Evolutionary conservation across 768 basidiomycete species (phyloP).

Genomic region (Sutorius australiensis): DNA sequence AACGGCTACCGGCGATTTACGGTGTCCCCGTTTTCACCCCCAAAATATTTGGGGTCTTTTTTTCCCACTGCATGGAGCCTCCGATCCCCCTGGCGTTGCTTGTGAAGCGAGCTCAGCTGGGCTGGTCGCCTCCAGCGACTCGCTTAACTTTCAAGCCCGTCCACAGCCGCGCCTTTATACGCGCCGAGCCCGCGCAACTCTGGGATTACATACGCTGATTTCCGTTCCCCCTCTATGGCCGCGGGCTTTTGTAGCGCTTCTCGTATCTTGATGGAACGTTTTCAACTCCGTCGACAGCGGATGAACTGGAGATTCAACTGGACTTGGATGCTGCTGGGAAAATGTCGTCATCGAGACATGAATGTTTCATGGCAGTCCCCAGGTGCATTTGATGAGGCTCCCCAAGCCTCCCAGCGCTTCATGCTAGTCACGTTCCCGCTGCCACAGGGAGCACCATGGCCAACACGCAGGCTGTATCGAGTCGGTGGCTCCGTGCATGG

Average conservation of each 20-base stretch:
- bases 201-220: conserved; percentile 8
- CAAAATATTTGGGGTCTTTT: neutral
- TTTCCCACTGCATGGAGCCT: neutral
- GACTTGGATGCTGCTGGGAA: neutral
- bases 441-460: neutral
- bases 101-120: neutral
- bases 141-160: neutral
- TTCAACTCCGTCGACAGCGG: conserved; percentile 26
- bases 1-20: conserved; percentile 4
- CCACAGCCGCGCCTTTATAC: conserved; percentile 3
- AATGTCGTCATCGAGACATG: conserved; percentile 1
- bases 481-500: neutral
- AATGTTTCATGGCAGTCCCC: neutral
- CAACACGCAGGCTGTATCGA: neutral
- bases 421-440: too few species aligned
- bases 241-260: conserved; percentile 10
- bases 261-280: conserved; percentile 8
- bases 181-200: neutral
- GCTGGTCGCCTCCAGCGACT: neutral
- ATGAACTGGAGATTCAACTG: conserved; percentile 18
- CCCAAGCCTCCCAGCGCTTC: neutral
- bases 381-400: neutral
- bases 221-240: conserved; percentile 15
- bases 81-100: conserved; percentile 2
- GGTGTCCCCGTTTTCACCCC: conserved; percentile 4